These are phyloP conservation scores for Solanum piurae DNA, from an alignment of 257 asterid genomes.

Conservation along the genomic window DNA sequence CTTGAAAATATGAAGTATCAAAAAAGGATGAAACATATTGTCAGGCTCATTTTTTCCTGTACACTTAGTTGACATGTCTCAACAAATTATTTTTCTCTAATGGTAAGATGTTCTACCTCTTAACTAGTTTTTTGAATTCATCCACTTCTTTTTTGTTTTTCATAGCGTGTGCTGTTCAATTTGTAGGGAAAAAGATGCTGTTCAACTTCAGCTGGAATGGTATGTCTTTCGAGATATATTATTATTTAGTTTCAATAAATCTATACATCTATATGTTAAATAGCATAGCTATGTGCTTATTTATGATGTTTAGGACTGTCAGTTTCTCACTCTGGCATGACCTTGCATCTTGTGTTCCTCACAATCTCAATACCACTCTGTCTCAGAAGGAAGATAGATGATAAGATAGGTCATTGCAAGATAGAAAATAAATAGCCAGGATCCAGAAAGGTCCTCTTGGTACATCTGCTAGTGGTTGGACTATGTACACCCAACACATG, in stretches of 20 bases:
- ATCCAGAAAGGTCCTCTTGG: not conserved
- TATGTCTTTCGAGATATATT: constrained; percentile 22
- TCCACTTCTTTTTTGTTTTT: not conserved
- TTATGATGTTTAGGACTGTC: not conserved
- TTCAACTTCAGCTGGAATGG: constrained; percentile 84
- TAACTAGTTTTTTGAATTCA: constrained; percentile 7
- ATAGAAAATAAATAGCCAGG: not conserved
- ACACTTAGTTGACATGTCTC: not conserved
- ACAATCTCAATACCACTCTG: not conserved
- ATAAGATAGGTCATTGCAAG: not conserved
- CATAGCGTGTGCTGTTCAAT: not conserved
- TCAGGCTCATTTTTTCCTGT: not conserved
- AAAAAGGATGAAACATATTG: not conserved
- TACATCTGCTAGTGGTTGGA: not conserved
- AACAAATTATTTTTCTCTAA: not conserved
- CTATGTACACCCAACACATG: not conserved
- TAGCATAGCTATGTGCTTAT: not conserved
- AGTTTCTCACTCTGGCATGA: not conserved
- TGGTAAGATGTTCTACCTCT: not conserved
- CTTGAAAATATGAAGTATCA: not conserved
- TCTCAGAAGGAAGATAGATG: not conserved
- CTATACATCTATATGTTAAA: not conserved
- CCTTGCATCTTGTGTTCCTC: not conserved
- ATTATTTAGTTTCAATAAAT: not conserved
- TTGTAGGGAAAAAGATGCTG: constrained; percentile 77